Evolutionary conservation across 768 basidiomycete genomes (phyloP), one percentile per base, ranked within the genome.

Genomic region (Podaxis mareebaensis): DNA sequence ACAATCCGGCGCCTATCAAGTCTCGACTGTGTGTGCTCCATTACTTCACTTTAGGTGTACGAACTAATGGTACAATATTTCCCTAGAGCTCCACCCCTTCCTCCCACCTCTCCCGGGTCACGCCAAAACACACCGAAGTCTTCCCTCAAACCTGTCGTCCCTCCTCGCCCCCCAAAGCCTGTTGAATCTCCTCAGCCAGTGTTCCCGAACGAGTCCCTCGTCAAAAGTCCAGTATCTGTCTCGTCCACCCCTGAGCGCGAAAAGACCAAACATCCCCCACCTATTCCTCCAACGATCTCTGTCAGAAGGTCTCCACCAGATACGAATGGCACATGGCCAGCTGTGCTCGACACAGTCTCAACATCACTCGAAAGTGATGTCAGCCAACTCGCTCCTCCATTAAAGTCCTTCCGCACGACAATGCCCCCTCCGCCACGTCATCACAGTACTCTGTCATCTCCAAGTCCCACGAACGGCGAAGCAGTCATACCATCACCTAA

Each of bases 391-490:
- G 40, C 56, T 28, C 63, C 64, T 55, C 64, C 56, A 6, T 46
- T 64, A 15, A 63, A 66, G 33, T 60, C 64, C n/a, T 68, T 67
- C 49, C 67, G 67, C 12, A 11, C 53, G 3, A 64, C 36, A 12
- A 60, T 66, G 30, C 73, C 69, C 33, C 74, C 73, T 51, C 72
- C 70, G 4, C 74, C 72, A 48, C 71, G 73, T 62, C 66, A 67
- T 61, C 72, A 44, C 64, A 61, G 57, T 6, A 66, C 66, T 1
- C 44, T 69, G 20, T 46, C 44, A 36, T 68, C 71, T 30, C 69
- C 72, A 7, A 67, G 61, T n/a, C 40, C 61, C 46, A 12, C 56
- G 20, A 44, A 52, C 30, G 44, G 66, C 12, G 59, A 68, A 39
- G 44, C 63, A 40, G 67, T 60, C 20, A 38, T 58, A 8, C 64